These are phyloP conservation scores for Sclerotinia sclerotiorum DNA, from an alignment of 2,329 filamentous ascomycete species.

Conservation along the genomic window DNA sequence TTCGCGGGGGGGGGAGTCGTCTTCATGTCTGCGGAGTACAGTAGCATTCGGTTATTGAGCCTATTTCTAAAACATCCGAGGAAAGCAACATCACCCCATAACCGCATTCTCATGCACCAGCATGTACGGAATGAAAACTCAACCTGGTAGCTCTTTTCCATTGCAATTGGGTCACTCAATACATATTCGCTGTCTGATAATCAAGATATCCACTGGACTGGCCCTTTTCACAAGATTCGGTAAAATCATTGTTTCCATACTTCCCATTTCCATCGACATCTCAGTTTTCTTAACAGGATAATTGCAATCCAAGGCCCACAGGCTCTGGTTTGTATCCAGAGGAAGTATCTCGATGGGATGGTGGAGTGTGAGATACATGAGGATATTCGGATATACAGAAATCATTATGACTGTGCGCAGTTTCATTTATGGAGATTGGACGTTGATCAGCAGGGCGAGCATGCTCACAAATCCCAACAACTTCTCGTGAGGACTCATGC, in stretches of 20 bases:
- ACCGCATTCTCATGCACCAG: background rate
- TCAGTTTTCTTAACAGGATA: background rate
- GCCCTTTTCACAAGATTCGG: no score
- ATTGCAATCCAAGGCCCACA: background rate
- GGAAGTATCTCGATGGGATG: background rate
- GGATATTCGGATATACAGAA: background rate
- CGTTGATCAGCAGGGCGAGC: no score
- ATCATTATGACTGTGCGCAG: background rate
- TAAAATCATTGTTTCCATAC: background rate
- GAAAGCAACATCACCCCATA: no score
- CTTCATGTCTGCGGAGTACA: no score
- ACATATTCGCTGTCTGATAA: background rate
- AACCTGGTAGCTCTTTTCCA: background rate
- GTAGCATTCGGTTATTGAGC: background rate
- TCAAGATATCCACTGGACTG: no score
- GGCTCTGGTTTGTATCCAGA: background rate
- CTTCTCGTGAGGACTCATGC: background rate
- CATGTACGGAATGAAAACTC: background rate
- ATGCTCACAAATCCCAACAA: background rate
- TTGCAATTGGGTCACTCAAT: background rate
- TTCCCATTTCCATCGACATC: fast-evolving
- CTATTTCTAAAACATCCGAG: fast-evolving
- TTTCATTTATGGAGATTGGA: background rate
- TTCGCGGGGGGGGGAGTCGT: no score
- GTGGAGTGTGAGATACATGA: background rate